Evolutionary conservation across 371 early-diverging fungal genomes (phyloP).

Genomic region (Saksenaea vasiformis): DNA sequence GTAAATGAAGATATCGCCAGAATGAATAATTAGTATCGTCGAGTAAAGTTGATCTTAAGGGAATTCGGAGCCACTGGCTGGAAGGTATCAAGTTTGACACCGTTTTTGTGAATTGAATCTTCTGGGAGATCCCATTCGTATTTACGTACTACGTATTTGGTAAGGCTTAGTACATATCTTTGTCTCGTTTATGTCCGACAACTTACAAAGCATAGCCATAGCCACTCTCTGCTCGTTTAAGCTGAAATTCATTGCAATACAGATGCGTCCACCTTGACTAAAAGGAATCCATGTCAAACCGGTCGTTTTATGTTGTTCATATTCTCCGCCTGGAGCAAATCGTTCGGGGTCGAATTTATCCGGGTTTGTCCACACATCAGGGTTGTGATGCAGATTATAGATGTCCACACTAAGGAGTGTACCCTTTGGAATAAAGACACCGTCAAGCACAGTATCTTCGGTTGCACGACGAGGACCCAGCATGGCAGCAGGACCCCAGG

Average conservation of each 20-base stretch:
- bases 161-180: not conserved
- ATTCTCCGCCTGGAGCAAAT: conserved; percentile 32
- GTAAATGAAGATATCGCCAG: not conserved
- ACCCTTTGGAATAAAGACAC: conserved; percentile 20
- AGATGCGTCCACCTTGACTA: conserved; percentile 43
- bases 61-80: not conserved
- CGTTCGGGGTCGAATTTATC: conserved; percentile 47
- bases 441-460: conserved; percentile 17
- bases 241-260: conserved; percentile 29
- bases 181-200: not conserved
- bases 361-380: conserved; percentile 31
- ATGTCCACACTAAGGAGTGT: conserved; percentile 18
- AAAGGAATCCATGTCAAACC: conserved; percentile 47
- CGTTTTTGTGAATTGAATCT: conserved; percentile 11
- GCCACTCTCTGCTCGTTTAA: conserved; percentile 17
- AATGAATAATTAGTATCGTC: not conserved
- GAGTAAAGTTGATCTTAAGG: not conserved
- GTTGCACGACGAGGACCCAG: conserved; percentile 6
- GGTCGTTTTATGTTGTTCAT: not conserved
- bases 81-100: conserved; percentile 1
- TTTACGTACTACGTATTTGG: conserved; percentile 1
- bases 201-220: conserved; percentile 26
- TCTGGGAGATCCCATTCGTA: conserved; percentile 14
- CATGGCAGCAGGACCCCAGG: conserved; percentile 8
- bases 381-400: conserved; percentile 23